Evolutionary conservation across 306 rosid genomes (phyloP), one percentile per base, ranked within the genome.

Genomic region (Cicer yamashitae): DNA sequence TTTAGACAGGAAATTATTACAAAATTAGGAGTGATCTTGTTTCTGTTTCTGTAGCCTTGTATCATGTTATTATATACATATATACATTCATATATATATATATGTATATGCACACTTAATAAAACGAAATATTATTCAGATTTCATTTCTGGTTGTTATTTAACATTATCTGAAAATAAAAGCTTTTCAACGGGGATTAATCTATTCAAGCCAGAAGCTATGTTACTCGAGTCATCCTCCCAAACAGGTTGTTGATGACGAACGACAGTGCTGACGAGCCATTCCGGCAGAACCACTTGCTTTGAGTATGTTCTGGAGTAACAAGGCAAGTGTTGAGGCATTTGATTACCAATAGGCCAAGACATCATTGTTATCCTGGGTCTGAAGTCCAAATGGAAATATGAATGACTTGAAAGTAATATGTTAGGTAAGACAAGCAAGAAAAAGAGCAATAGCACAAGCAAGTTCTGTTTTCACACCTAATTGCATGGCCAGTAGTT

Each of bases 231-330:
- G 91, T 84, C 88, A 87, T 84, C 74, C 88, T 87, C 67, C 87
- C 88, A 66, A 87, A 87, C 51, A 84, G 73, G 88, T 74, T 73
- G 88, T 82, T 25, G 88, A 87, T 60, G 85, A 82, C 45, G 87
- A 87, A 71, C 85, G 84, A 62, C 82, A 79, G 71, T 84, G 87
- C 44, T 84, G 91, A 1, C 87, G 87, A 57, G 88, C 85, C 91
- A 87, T 87, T 75, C 91, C 87, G 60, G 87, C 88, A 45, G 87
- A 88, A 77, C 88, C 84, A 56, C 88, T 80, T 53, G 91, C 91
- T 72, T 87, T 87, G 77, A 84, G 85, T 10, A 88, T 87, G 76
- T 84, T 86, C 76, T 84, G 88, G 76, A 82, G 88, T 77, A 84
- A 81, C 78, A 87, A 70, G 72, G 82, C 80, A 77, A 87, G 91